Evolutionary conservation across 2,329 filamentous ascomycete genomes (phyloP).

Genomic region (Fusarium udum): DNA sequence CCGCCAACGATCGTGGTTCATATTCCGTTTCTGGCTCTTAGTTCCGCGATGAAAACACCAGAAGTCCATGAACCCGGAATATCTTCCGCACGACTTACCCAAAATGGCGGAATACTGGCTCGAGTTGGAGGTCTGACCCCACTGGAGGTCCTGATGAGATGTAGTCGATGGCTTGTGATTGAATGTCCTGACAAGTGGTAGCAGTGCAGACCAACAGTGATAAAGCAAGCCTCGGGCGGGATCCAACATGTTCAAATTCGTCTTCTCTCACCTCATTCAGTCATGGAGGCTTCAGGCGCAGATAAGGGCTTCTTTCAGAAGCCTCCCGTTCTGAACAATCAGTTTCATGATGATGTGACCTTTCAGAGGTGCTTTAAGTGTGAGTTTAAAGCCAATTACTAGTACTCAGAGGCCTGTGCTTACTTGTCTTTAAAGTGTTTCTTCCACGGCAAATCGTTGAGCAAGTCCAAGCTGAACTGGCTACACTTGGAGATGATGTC

Average conservation of each 20-base stretch:
- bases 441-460: constrained; percentile 53
- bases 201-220: background rate
- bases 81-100: background rate
- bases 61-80: background rate
- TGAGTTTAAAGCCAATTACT: constrained; percentile 43
- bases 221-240: background rate
- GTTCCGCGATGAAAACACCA: background rate
- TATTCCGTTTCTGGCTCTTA: background rate
- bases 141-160: constrained; percentile 21
- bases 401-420: background rate
- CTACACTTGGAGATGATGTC: constrained; percentile 61
- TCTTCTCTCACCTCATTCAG: background rate
- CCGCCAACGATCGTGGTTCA: background rate
- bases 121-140: constrained; percentile 19
- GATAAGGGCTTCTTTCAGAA: constrained; percentile 66
- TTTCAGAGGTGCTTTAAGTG: constrained; percentile 62
- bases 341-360: constrained; percentile 64
- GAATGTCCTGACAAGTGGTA: background rate
- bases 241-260: background rate
- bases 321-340: constrained; percentile 62
- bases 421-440: constrained; percentile 53
- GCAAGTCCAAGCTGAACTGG: constrained; percentile 55
- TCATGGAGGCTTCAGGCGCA: constrained; percentile 56
- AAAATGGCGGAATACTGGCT: background rate
- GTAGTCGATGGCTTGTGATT: constrained; percentile 35